Percentiles rank a stretch among this genome's conserved stretches.
These are phyloP conservation scores for Phytophthora multivora DNA, from an alignment of 352 stramenopile species.

Conservation along the genomic window DNA sequence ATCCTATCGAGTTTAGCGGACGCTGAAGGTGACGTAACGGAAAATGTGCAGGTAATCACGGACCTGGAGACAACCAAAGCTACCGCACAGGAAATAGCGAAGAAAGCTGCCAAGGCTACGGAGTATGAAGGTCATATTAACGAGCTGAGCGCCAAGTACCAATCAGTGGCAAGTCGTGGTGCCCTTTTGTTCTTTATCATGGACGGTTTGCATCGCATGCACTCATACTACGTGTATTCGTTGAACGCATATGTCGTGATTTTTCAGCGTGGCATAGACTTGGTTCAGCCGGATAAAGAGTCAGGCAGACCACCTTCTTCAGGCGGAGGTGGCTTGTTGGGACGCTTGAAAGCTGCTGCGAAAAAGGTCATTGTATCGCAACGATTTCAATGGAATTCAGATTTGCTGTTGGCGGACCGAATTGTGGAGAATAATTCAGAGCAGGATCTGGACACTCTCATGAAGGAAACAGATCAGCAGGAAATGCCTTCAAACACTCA, in stretches of 20 bases:
- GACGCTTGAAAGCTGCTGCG: constrained; percentile 76
- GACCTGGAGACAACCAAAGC: constrained; percentile 94
- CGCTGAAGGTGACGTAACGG: constrained; percentile 89
- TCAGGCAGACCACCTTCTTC: constrained; percentile 8
- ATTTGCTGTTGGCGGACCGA: constrained; percentile 78
- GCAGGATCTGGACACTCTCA: constrained; percentile 63
- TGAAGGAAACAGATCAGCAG: constrained; percentile 72
- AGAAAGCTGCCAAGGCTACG: constrained; percentile 75
- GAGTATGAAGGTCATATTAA: constrained; percentile 85
- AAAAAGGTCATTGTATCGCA: constrained; percentile 87
- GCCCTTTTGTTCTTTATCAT: constrained; percentile 96
- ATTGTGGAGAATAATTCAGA: constrained; percentile 54
- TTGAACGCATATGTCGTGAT: constrained; percentile 95
- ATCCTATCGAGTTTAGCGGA: constrained; percentile 87
- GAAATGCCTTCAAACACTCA: constrained; percentile 54
- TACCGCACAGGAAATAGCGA: constrained; percentile 86
- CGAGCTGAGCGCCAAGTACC: constrained; percentile 90
- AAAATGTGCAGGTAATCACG: constrained; percentile 96
- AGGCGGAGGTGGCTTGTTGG: constrained; percentile 45
- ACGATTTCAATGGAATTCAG: constrained; percentile 88
- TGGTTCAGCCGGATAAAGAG: constrained; percentile 63
- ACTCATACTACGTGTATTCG: constrained; percentile 96
- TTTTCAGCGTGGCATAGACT: constrained; percentile 94
- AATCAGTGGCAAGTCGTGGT: constrained; percentile 89
- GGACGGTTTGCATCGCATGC: constrained; percentile 91